These are phyloP conservation scores for Melanopsichium pennsylvanicum DNA, from an alignment of 1,284 basidiomycete species.

Conservation along the genomic window DNA sequence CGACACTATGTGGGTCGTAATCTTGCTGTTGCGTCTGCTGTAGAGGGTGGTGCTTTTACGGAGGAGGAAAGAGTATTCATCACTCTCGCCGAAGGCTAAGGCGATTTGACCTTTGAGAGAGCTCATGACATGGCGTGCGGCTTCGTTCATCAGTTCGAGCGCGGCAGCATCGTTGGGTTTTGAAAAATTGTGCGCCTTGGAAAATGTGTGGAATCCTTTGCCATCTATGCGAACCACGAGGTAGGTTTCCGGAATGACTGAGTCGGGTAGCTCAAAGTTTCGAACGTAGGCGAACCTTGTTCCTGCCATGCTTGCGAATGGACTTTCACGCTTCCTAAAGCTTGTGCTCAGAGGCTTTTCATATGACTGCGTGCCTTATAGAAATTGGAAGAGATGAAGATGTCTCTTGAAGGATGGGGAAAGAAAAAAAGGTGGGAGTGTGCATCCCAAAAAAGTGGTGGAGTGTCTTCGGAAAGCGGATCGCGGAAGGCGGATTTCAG, in stretches of 20 bases:
- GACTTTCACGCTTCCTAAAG: no score
- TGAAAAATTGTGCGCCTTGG: constrained; percentile 78
- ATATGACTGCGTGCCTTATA: no score
- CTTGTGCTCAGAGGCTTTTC: no score
- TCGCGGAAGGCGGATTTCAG: constrained; percentile 14
- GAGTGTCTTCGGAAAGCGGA: constrained; percentile 12
- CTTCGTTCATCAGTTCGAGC: constrained; percentile 88
- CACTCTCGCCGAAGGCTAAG: constrained; percentile 88
- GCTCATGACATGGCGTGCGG: constrained; percentile 80
- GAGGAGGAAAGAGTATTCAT: constrained; percentile 94
- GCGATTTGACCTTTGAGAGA: constrained; percentile 57
- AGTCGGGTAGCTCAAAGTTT: constrained; percentile 87
- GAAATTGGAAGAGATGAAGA: no score
- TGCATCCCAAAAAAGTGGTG: constrained; percentile 1
- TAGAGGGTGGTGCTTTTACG: constrained; percentile 79
- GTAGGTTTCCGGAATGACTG: constrained; percentile 82
- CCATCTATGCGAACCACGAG: constrained; percentile 90
- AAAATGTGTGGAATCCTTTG: constrained; percentile 94
- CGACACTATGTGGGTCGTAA: constrained; percentile 85
- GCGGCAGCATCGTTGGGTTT: constrained; percentile 93
- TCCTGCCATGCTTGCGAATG: constrained; percentile 77
- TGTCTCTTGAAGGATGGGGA: no score
- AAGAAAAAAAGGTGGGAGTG: constrained; percentile 7
- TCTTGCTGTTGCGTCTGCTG: constrained; percentile 82
- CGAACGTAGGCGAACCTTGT: constrained; percentile 90